Conservation (phyloP, 345 rosid genomes). For the Adansonia digitata region DNA sequence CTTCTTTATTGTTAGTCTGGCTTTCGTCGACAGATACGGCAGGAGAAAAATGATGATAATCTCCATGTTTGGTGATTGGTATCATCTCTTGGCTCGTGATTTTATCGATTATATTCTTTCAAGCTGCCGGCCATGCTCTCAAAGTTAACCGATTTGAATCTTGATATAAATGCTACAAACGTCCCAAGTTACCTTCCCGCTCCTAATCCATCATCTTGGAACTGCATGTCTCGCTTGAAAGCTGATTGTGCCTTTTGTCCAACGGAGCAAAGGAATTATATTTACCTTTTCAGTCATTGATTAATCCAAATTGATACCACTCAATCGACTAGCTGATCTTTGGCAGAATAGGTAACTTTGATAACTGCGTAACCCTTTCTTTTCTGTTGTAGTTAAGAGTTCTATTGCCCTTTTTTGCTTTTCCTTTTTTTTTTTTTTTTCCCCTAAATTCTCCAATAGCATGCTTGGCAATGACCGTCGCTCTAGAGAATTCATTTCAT, state of each 20-base stretch:
- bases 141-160: constrained; percentile 27
- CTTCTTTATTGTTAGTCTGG: too few relatives aligned
- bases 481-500: constrained; percentile 24
- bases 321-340: too few relatives aligned
- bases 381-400: too few relatives aligned
- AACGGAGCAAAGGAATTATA: constrained; percentile 6
- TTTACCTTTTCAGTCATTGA: too few relatives aligned
- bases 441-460: constrained; percentile 78
- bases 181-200: constrained; percentile 39
- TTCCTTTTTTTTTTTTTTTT: too few relatives aligned
- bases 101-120: constrained; percentile 44
- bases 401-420: neutral
- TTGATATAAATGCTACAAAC: constrained; percentile 55
- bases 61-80: constrained; percentile 69
- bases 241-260: too few relatives aligned
- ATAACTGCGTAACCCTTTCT: too few relatives aligned
- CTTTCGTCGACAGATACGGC: constrained; percentile 70
- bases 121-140: constrained; percentile 57
- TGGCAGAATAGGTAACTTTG: too few relatives aligned
- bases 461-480: constrained; percentile 37
- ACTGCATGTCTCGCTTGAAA: too few relatives aligned
- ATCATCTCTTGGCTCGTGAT: constrained; percentile 52
- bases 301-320: too few relatives aligned
- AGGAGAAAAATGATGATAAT: constrained; percentile 68
- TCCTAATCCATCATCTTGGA: constrained; percentile 11